phyloP scores from a whole-genome alignment of 73 alveolate species.

The Paramecium biaurelia region DNA sequence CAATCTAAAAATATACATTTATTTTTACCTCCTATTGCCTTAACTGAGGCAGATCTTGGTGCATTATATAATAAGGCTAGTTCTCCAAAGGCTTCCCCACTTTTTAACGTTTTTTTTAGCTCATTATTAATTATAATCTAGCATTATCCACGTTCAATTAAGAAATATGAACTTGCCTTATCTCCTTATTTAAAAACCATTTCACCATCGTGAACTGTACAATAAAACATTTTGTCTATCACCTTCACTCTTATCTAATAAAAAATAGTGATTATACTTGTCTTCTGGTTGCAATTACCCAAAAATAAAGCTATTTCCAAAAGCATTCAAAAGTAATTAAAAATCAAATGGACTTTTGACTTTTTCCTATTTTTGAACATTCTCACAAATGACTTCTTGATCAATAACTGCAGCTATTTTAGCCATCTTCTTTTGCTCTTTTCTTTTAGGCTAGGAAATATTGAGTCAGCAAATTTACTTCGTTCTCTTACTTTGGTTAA shows the following conservation, averaged over 20 bases:
- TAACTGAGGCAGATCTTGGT: conserved; percentile 79
- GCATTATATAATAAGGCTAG: conserved; percentile 76
- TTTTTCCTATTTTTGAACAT: conserved; percentile 3
- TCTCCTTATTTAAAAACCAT: conserved; percentile 80
- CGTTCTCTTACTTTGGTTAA: background rate
- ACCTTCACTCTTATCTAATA: conserved; percentile 32
- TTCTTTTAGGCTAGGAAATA: background rate
- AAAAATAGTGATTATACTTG: background rate
- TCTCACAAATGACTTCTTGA: conserved; percentile 8
- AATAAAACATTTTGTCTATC: conserved; percentile 56
- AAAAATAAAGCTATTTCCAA: background rate
- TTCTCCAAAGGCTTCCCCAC: conserved; percentile 86
- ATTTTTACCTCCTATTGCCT: conserved; percentile 59
- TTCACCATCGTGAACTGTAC: conserved; percentile 66
- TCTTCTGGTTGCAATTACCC: conserved; percentile 17
- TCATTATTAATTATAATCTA: conserved; percentile 71
- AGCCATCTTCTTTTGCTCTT: conserved; percentile 19
- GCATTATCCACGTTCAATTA: conserved; percentile 78
- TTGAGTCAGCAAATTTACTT: background rate
- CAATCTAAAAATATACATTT: conserved; percentile 52
- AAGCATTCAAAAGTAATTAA: background rate
- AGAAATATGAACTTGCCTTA: conserved; percentile 79
- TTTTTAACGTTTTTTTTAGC: conserved; percentile 46
- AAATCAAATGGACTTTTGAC: conserved; percentile 22
- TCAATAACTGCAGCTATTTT: conserved; percentile 25